Evolutionary conservation across 305 asterid species (phyloP), one percentile per base, ranked within the genome.

Genomic region (Withania somnifera): DNA sequence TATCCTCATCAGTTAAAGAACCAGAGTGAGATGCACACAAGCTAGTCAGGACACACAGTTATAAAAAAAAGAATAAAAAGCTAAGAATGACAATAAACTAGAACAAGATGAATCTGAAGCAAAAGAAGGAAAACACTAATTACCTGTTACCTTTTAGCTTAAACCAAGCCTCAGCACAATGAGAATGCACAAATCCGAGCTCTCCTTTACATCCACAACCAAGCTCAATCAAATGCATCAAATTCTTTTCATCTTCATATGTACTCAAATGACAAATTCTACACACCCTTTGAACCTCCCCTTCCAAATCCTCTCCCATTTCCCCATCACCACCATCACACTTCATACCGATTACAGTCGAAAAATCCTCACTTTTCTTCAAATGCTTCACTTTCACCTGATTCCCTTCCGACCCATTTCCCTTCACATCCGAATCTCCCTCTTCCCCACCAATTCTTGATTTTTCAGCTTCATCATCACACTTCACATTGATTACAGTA

Each of bases 171-270:
- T 95, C 98, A 10, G 95, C 97, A 83, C 98, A 95, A 50, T 78
- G 83, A 50, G 84, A 76, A 87, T 95, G 98, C 15, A 95, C 95
- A 83, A 88, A 88, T 26, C 93, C 94, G 53, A 93, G 93, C 88
- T 95, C 98, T 42, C 97, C 98, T 86, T 92, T 92, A 86, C 98
- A 93, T 6, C 91, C 97, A 86, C 98, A 95, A 24, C 98, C 98
- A 82, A 95, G 90, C 88, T 91, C 93, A 66, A 89, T 87, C 87
- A 94, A 85, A 82, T 89, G 97, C 47, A 47, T 42, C 38, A 77
- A 81, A 80, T 61, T 82, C 34, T 83, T 84, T 7, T 89, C 84
- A 82, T 81, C 82, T 77, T 92, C 97, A 82, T 86, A 90, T 4
- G 85, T 87, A 87, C 82, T 93, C 93, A 94, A 88, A 84, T 94